Percentiles rank a stretch among this genome's conserved stretches.
Conservation (phyloP, 78 protist genomes). For the Cavenderia fasciculata region DNA sequence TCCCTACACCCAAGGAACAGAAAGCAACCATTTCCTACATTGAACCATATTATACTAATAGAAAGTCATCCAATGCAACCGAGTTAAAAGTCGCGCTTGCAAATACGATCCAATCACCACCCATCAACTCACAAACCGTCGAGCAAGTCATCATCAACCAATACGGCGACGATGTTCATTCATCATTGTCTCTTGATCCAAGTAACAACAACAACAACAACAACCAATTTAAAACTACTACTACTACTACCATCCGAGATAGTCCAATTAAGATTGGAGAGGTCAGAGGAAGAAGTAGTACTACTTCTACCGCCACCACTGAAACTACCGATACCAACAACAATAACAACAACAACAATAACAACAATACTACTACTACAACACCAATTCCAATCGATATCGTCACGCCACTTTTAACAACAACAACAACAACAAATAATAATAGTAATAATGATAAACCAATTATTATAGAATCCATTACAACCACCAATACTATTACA, state of each 20-base stretch:
- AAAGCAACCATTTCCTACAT: not conserved
- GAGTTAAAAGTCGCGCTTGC: not conserved
- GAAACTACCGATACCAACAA: not conserved
- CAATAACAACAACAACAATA: not conserved
- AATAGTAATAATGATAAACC: not conserved
- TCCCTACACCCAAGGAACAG: not conserved
- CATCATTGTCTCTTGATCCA: not conserved
- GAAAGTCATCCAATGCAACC: not conserved
- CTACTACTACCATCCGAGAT: slow-evolving; percentile 4
- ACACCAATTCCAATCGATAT: slow-evolving; percentile 7
- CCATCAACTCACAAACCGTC: no score
- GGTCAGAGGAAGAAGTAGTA: no score
- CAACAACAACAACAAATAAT: not conserved
- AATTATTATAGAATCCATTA: not conserved
- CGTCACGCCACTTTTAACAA: not conserved
- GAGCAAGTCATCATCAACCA: no score
- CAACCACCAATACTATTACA: not conserved
- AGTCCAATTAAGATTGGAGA: no score
- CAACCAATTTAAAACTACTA: not conserved
- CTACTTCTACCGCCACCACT: not conserved
- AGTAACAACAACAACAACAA: slow-evolving; percentile 11
- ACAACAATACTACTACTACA: not conserved
- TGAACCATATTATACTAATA: slow-evolving; percentile 5
- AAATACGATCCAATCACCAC: no score
- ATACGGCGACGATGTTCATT: not conserved